Base-by-base conservation (phyloP, 1,284 basidiomycete genomes). In the Xerocomus nothofagi region DNA sequence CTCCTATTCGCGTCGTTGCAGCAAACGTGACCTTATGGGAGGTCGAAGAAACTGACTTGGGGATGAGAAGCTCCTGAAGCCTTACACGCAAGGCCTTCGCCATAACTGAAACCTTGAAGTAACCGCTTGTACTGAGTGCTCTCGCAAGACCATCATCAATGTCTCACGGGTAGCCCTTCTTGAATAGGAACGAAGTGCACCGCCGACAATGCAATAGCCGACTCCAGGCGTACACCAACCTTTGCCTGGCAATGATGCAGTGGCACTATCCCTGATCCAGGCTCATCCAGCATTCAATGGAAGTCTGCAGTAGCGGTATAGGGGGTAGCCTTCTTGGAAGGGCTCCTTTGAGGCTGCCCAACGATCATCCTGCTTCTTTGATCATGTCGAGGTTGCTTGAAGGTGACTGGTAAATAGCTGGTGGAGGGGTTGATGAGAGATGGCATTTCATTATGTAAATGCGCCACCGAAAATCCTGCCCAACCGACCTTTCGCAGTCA, bases 331-430 rank as follows among this genome's bases (percentile, higher is more conserved):
- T 51, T 50, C 26, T 36, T 62, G 34, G 53, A 59, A 6, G 48
- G 57, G 14, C 62, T 5, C 69, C 67, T 24, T 30, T 69, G 43
- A 60, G 60, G 21, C 24, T 69, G 5, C 60, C 65, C 4, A n/a
- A n/a, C n/a, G 37, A 70, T 2, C 62, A 68, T 10, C 39, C 44
- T n/a, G 23, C 24, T 10, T n/a, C 57, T 12, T 17, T 65, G 18
- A 39, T 1, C 3, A 0, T 15, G 3, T 14, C 55, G 23, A 56
- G 49, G 4, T 39, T 66, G 6, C 20, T 54, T 7, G 57, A 57
- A 38, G 51, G 54, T 12, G 54, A n/a, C 54, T 3, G 54, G 64
- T 36, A 46, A 61, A 24, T 70, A 62, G 67, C 68, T 68, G 2
- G 62, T 65, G 21, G 59, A 57, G n/a, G 18, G 59, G 14, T 39